These are phyloP conservation scores for Fusarium sp. DNA, from an alignment of 2,329 filamentous ascomycete species.

Conservation along the genomic window DNA sequence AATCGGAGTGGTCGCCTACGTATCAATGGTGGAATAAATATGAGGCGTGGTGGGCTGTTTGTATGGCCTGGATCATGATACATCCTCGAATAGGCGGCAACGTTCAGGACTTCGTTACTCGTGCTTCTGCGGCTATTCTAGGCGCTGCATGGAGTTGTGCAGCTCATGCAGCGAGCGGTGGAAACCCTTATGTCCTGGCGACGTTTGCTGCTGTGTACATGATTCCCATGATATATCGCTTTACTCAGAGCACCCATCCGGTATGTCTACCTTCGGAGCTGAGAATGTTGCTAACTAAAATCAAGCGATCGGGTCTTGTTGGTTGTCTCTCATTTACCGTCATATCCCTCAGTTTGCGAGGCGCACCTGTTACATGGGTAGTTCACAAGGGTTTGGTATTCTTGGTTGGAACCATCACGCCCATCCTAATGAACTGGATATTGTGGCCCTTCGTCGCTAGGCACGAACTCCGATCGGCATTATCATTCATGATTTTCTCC, in stretches of 20 bases:
- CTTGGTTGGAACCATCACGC: constrained; percentile 63
- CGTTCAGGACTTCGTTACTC: constrained; percentile 65
- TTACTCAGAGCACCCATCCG: constrained; percentile 65
- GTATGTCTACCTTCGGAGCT: constrained; percentile 45
- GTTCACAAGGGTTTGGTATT: constrained; percentile 62
- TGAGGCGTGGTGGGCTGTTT: constrained; percentile 69
- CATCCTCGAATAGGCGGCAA: constrained; percentile 65
- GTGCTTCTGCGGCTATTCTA: constrained; percentile 60
- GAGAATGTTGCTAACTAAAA: constrained; percentile 16
- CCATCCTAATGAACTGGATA: constrained; percentile 67
- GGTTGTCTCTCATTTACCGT: constrained; percentile 68
- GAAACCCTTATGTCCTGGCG: constrained; percentile 66
- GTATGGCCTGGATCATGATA: constrained; percentile 67
- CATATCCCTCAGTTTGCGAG: constrained; percentile 59
- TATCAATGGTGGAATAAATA: constrained; percentile 65
- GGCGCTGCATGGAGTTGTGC: constrained; percentile 67
- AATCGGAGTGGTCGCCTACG: constrained; percentile 45
- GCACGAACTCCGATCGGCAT: constrained; percentile 66
- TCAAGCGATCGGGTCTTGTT: constrained; percentile 65
- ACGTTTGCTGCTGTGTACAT: constrained; percentile 67
- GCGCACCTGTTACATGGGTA: constrained; percentile 53
- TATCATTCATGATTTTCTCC: constrained; percentile 68
- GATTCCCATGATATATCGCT: constrained; percentile 69
- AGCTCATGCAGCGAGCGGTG: constrained; percentile 61
- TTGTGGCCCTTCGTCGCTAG: constrained; percentile 71